phyloP scores from a whole-genome alignment of 139 green algal genomes.

The Tetradesmus lagerheimii region DNA sequence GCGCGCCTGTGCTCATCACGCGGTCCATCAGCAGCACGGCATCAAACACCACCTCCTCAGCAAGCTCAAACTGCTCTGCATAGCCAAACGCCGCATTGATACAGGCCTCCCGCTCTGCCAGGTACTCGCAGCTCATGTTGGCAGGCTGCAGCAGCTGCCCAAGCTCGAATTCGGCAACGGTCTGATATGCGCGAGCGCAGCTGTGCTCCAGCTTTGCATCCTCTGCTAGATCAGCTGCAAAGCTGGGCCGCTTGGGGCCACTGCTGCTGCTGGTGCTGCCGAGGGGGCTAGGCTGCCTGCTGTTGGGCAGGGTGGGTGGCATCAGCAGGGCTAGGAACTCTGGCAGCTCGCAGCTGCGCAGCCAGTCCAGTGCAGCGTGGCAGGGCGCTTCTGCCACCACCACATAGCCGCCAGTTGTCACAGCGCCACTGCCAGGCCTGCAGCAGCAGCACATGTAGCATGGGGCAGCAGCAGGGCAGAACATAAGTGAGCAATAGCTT shows the following conservation, averaged over 20 bases:
- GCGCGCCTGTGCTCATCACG: conserved; percentile 56
- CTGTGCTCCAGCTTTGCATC: conserved; percentile 61
- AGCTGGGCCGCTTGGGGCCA: conserved; percentile 46
- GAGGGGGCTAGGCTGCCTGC: conserved; percentile 1
- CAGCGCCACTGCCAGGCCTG: neutral
- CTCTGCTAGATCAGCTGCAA: conserved; percentile 40
- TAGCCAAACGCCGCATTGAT: conserved; percentile 18
- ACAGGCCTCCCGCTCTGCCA: conserved; percentile 43
- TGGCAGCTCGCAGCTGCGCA: conserved; percentile 54
- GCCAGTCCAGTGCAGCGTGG: conserved; percentile 47
- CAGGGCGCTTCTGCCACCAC: conserved; percentile 47
- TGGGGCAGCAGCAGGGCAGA: neutral
- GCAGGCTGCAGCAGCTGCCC: conserved; percentile 71
- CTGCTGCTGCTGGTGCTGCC: neutral
- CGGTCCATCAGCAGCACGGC: conserved; percentile 76
- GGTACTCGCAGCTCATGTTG: conserved; percentile 75
- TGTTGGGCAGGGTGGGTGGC: neutral
- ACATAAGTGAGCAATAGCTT: neutral
- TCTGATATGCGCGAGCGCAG: conserved; percentile 70
- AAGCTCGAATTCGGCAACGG: conserved; percentile 72
- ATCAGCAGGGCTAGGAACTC: conserved; percentile 46
- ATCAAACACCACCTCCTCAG: conserved; percentile 72
- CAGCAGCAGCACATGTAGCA: neutral
- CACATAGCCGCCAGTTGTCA: conserved; percentile 24
- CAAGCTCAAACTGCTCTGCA: conserved; percentile 45